A percentile compares a stretch with the other conserved stretches of the same genome.
Conservation (phyloP, 371 early-diverging fungal species). For the Nematocida major region DNA sequence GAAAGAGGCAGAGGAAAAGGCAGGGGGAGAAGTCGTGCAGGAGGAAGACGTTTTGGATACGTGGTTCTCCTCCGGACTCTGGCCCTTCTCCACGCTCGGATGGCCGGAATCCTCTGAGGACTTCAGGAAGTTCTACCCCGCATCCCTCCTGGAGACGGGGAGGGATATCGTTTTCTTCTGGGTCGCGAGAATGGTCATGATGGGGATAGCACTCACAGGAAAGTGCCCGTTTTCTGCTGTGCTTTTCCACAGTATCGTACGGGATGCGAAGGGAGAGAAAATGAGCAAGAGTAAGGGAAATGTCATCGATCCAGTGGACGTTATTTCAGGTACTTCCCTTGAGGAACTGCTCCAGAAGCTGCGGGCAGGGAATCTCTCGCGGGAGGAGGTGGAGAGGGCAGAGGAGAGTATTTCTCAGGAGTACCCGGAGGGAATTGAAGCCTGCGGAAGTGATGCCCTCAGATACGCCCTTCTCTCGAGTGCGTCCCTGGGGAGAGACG, state of each 20-base stretch:
- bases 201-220: conserved; percentile 84
- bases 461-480: conserved; percentile 89
- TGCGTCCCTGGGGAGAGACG: conserved; percentile 76
- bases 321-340: conserved; percentile 82
- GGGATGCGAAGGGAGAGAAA: conserved; percentile 97
- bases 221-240: conserved; percentile 77
- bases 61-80: conserved; percentile 97
- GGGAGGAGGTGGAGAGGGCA: conserved; percentile 77
- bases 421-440: conserved; percentile 92
- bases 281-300: conserved; percentile 97
- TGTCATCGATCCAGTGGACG: conserved; percentile 94
- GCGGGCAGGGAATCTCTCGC: conserved; percentile 72
- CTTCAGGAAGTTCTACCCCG: conserved; percentile 79
- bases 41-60: conserved; percentile 98
- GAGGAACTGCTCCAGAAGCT: conserved; percentile 72
- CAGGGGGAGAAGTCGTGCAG: conserved; percentile 65
- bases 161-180: conserved; percentile 99
- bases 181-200: conserved; percentile 99
- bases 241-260: conserved; percentile 93
- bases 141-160: conserved; percentile 87
- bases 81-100: conserved; percentile 92
- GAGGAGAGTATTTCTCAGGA: conserved; percentile 70
- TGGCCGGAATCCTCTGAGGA: conserved; percentile 76
- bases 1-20: conserved; percentile 69
- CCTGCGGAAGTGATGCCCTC: conserved; percentile 96